Evolutionary conservation across 2,329 filamentous ascomycete genomes (phyloP), one percentile per base, ranked within the genome.

Genomic region (Xylariaceae sp.): DNA sequence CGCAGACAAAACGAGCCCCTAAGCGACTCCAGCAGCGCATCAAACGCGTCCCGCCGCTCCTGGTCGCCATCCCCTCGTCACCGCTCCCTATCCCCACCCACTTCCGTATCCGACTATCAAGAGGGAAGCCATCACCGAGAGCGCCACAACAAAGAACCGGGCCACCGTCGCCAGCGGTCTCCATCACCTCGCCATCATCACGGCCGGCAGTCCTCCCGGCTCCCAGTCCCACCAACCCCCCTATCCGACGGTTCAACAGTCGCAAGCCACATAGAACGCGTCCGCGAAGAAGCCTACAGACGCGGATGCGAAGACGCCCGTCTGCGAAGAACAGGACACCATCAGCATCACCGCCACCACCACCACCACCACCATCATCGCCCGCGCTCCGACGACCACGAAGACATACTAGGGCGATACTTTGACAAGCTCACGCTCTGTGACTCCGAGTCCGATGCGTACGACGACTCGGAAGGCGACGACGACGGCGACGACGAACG

Each of bases 271-370:
- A 56, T 64, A 5, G 59, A 64, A 30, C 59, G 48, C 5, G 37
- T 58, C 3, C 54, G 50, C 26, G 58, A 62, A 32, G 51, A 61
- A 9, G 65, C 62, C 26, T 66, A 60, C 53, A 47, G 55, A 11
- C 52, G 48, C 11, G 65, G 65, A 47, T 35, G 41, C 39, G 37
- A 27, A 7, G 58, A 60, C 34, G 56, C 52, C 3, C 39, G 2
- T 54, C 12, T 49, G 12, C 12, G 50, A 55, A 41, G 55, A 60
- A 2, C 34, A 55, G 1, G 50, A 8, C 32, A 8, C 32, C 32
- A 8, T 34, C 32, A 8, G 32, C 32, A 8, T 19, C 19, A 19
- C 19, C 19, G 19, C 19, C 19, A 19, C 19, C 19, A 19, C 19
- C 19, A 19, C 19, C 19, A 19, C 19, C 19, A 19, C 19, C 19